Conservation (phyloP, 1,284 basidiomycete genomes). For the Paramarasmius palmivorus region DNA sequence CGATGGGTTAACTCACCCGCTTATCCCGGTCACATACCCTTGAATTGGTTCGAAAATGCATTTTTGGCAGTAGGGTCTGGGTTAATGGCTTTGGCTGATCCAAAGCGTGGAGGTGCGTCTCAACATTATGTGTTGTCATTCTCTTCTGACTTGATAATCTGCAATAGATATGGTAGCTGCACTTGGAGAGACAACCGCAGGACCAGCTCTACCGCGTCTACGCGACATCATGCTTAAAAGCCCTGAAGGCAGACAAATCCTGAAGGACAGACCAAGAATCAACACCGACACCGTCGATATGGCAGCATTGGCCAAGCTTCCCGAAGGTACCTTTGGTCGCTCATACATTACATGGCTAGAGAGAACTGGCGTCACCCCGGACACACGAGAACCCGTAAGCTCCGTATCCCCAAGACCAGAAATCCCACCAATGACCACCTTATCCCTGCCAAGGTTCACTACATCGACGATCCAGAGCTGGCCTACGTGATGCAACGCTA, state of each 20-base stretch:
- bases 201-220: constrained; percentile 77
- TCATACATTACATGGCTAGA: constrained; percentile 93
- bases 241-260: constrained; percentile 79
- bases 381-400: constrained; percentile 88
- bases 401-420: constrained; percentile 1
- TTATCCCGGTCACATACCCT: constrained; percentile 81
- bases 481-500: constrained; percentile 99
- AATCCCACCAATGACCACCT: constrained; percentile 8
- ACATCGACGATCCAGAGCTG: constrained; percentile 90
- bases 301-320: constrained; percentile 61
- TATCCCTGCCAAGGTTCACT: constrained; percentile 67
- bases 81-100: constrained; percentile 81
- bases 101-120: constrained; percentile 79
- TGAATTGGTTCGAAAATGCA: constrained; percentile 80
- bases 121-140: background rate
- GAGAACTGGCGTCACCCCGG: constrained; percentile 89
- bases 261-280: constrained; percentile 84
- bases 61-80: constrained; percentile 89
- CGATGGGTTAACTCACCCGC: constrained; percentile 35
- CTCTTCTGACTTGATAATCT: background rate
- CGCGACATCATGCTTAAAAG: constrained; percentile 81
- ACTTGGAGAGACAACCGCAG: constrained; percentile 88
- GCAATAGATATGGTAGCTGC: constrained; percentile 91
- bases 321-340: constrained; percentile 83
- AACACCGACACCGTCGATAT: constrained; percentile 81